Evolutionary conservation across 2,329 filamentous ascomycete species (phyloP), one percentile per base, ranked within the genome.

Genomic region (Colletotrichum incanum): DNA sequence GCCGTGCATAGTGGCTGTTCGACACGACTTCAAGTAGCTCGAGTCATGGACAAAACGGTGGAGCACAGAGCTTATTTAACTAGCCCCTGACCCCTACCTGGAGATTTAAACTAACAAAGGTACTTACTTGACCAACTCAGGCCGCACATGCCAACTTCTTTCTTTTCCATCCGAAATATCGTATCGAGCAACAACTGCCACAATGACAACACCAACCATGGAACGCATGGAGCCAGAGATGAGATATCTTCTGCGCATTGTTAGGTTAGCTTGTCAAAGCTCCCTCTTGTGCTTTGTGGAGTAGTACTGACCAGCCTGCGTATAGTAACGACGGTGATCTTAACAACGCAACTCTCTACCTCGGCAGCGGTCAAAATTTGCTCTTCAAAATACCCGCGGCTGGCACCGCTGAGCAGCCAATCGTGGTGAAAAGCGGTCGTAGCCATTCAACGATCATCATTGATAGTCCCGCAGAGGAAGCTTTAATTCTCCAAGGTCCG

Each of bases 341-440:
- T n/a, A 14, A 18, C 37, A 20, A 28, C 37, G 55, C 55, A 20
- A 28, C n/a, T 5, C n/a, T 58, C 7, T 41, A 41, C 55, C 55
- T 41, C n/a, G 37, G 55, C n/a, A 12, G 55, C 55, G 55, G n/a
- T 3, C 34, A 39, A 3, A 41, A 26, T n/a, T 5, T 58, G 55
- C 34, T 58, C 34, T 11, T 58, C 3, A 41, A 41, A 14, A 16
- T 34, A 16, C n/a, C 55, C 14, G 34, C n/a, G n/a, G 54, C 31
- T 18, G 31, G 11, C 31, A 39, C 34, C 37, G 14, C 6, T 16
- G 55, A 58, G 55, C 37, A 20, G 55, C n/a, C 55, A 6, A 31
- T 41, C 14, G 37, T 41, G 55, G 55, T 58, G 55, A 58, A 41
- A 23, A 58, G 55, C 34, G 55, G 55, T 8, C n/a, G 14, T 18